Evolutionary conservation across 176 grass and related monocot species (phyloP).

Genomic region (Puya raimondii): DNA sequence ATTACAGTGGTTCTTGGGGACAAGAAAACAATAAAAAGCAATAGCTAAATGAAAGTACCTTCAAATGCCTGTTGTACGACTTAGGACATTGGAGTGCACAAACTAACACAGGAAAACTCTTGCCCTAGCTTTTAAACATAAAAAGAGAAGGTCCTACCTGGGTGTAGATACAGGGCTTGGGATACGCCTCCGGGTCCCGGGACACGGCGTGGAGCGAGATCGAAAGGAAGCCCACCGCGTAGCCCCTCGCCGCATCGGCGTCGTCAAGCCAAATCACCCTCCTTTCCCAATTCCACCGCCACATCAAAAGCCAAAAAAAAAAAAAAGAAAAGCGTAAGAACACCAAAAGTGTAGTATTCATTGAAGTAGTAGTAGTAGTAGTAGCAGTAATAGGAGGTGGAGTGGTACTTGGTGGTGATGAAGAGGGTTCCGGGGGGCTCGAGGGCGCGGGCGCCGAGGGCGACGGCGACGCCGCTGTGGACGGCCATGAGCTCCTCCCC

Average conservation of each 20-base stretch:
- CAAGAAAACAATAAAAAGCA: too few species aligned
- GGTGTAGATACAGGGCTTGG: constrained; percentile 72
- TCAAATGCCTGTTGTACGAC: too few species aligned
- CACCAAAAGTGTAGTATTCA: not conserved
- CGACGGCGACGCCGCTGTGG: constrained; percentile 44
- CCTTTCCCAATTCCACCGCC: constrained; percentile 27
- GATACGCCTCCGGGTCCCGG: constrained; percentile 68
- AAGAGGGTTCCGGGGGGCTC: constrained; percentile 67
- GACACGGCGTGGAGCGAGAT: constrained; percentile 87
- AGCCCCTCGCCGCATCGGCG: constrained; percentile 52
- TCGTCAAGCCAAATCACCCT: constrained; percentile 85
- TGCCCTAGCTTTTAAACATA: too few species aligned
- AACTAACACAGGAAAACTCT: too few species aligned
- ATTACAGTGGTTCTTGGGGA: too few species aligned
- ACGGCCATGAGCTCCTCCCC: constrained; percentile 75
- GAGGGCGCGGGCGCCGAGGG: constrained; percentile 32
- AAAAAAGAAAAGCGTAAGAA: not conserved
- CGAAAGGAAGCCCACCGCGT: constrained; percentile 62
- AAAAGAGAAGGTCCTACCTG: constrained; percentile 36
- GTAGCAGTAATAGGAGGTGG: too few species aligned
- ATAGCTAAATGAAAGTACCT: too few species aligned
- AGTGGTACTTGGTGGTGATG: constrained; percentile 56
- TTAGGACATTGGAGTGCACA: too few species aligned
- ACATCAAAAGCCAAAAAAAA: not conserved
- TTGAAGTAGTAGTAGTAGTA: not conserved